Evolutionary conservation across 306 rosid species (phyloP).

Genomic region (Purshia tridentata): DNA sequence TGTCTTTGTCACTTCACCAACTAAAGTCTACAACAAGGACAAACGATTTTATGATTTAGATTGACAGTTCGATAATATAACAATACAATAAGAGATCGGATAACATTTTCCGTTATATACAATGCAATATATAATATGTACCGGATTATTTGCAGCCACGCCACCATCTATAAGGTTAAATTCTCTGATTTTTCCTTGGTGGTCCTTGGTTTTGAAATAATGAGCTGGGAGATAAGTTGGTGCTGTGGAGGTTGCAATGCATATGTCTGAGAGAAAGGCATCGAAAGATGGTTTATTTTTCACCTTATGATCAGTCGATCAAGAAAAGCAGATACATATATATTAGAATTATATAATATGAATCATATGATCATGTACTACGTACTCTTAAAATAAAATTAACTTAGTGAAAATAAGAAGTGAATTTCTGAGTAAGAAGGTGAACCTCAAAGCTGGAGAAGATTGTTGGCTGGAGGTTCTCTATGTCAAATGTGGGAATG

Average conservation of each 20-base stretch:
- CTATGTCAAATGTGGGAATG: constrained; percentile 59
- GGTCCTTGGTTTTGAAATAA: constrained; percentile 41
- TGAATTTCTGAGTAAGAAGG: not conserved
- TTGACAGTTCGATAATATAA: too few relatives aligned
- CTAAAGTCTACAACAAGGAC: constrained; percentile 42
- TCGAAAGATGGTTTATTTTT: constrained; percentile 27
- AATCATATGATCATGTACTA: too few relatives aligned
- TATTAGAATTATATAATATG: too few relatives aligned
- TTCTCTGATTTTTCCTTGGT: constrained; percentile 7
- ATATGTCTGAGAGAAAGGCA: constrained; percentile 43
- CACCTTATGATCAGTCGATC: constrained; percentile 34
- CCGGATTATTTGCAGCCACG: constrained; percentile 72
- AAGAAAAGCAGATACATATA: not conserved
- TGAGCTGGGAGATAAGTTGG: constrained; percentile 79
- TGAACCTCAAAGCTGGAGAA: constrained; percentile 67
- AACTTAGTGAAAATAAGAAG: not conserved
- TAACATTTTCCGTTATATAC: too few relatives aligned
- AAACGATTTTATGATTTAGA: too few relatives aligned
- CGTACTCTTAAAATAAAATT: not conserved
- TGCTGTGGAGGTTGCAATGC: constrained; percentile 72
- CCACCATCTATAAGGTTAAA: constrained; percentile 70
- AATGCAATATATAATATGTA: constrained; percentile 25
- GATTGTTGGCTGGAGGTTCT: constrained; percentile 49
- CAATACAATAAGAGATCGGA: too few relatives aligned
- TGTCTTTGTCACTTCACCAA: constrained; percentile 52